Base-by-base conservation (phyloP, 2,329 filamentous ascomycete genomes). In the Penicillium sp. region DNA sequence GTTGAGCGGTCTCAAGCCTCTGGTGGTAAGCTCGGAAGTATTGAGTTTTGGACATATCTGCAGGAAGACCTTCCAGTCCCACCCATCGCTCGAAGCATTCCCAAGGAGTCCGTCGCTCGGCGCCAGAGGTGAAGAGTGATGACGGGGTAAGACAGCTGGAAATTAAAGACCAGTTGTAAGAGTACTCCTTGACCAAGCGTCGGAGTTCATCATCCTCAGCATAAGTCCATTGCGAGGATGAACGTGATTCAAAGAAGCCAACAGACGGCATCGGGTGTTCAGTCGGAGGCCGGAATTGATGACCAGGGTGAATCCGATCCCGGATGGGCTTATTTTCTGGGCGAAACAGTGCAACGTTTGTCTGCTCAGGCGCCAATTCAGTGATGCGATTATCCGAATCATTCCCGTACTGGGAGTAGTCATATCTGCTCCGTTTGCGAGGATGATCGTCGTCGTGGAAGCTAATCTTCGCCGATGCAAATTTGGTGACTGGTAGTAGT, bases 81-180 rank as follows among this genome's bases (percentile, higher is more conserved):
- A 97, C 89, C 93, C 93, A 99, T 41, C 94, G 85, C 74, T 99
- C 94, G 66, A 99, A 99, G 70, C 94, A 99, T 76, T 99, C 94
- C 94, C 94, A 99, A 0, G 93, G 91, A 3, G 93, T 97, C 45
- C 94, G 85, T 59, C 94, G 84, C 70, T 97, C 93, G 11, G 91
- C 86, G 1, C 90, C 91, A 19, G 92, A 93, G n/a, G 86, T 83
- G 68, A 91, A 95, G 14, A 86, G 72, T 0, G 91, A 95, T 50
- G 85, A 85, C 16, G 88, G 82, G 1, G 85, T 82, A 50, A 97
- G 78, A 57, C 93, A 87, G 64, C 85, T 89, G 1, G 92, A 90
- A 51, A 97, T 96, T 5, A 99, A 80, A 3, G 91, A 95, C 94
- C 94, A 99, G 67, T 99, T 99, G 78, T 97, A 97, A 0, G 91